Evolutionary conservation across 2,329 filamentous ascomycete genomes (phyloP).

Genomic region (Talaromyces sp.): DNA sequence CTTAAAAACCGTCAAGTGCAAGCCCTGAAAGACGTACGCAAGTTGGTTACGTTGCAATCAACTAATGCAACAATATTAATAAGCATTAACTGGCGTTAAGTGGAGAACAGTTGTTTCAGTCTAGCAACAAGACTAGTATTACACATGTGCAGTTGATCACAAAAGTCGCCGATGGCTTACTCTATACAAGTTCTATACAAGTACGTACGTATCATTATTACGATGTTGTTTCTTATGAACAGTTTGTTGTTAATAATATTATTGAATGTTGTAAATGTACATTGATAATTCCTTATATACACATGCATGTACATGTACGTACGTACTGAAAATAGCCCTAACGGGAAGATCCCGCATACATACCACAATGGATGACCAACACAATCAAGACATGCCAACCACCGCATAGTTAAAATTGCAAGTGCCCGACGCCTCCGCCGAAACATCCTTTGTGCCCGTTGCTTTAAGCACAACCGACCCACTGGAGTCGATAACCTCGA

Average conservation of each 20-base stretch:
- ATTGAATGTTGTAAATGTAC: not conserved
- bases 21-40: not conserved
- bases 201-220: too few relatives aligned
- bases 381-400: constrained; percentile 7
- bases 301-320: not conserved
- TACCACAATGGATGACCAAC: not conserved
- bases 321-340: not conserved
- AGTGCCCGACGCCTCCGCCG: not conserved
- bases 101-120: not conserved
- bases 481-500: constrained; percentile 8
- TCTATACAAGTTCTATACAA: not conserved
- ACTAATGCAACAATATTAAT: too few relatives aligned
- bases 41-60: not conserved
- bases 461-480: constrained; percentile 1
- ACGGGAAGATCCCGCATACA: not conserved
- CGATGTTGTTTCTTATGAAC: too few relatives aligned
- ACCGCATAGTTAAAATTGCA: constrained; percentile 14
- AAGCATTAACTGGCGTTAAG: not conserved
- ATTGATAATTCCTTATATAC: not conserved
- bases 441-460: constrained; percentile 9
- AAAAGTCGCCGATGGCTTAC: not conserved
- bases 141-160: not conserved
- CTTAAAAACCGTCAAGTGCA: too few relatives aligned
- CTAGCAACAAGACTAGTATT: not conserved
- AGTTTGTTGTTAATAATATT: too few relatives aligned